phyloP scores from a whole-genome alignment of 805 yeast species.

The Komagataella pseudopastoris region DNA sequence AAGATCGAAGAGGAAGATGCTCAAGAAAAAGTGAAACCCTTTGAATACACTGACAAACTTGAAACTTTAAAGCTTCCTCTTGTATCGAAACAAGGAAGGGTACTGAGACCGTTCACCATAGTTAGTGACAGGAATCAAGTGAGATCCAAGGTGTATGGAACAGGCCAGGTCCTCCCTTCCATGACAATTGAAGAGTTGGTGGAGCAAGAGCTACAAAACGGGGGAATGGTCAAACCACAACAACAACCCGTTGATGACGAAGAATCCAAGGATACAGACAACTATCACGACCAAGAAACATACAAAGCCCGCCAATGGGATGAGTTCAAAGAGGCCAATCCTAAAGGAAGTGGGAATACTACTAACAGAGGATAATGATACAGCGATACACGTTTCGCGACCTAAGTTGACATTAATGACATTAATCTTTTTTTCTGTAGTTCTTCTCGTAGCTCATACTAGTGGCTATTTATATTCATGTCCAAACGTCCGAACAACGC shows the following conservation, averaged over 20 bases:
- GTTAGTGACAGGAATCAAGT: slow-evolving; percentile 44
- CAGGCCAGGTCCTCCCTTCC: slow-evolving; percentile 87
- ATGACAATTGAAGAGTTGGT: slow-evolving; percentile 89
- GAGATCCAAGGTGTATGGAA: slow-evolving; percentile 61
- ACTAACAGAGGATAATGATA: slow-evolving; percentile 39
- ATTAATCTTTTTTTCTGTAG: neutral
- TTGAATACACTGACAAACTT: slow-evolving; percentile 47
- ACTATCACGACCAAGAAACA: slow-evolving; percentile 49
- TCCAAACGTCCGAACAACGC: neutral
- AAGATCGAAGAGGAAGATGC: slow-evolving; percentile 4
- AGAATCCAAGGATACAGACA: slow-evolving; percentile 40
- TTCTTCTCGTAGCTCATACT: no score
- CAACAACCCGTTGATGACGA: slow-evolving; percentile 29
- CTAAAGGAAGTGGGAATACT: slow-evolving; percentile 86
- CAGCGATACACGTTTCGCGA: neutral
- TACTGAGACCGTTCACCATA: slow-evolving; percentile 74
- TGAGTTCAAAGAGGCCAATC: slow-evolving; percentile 76
- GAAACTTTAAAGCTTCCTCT: slow-evolving; percentile 40
- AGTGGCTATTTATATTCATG: no score
- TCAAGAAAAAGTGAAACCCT: slow-evolving; percentile 6
- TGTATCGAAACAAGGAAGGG: slow-evolving; percentile 61
- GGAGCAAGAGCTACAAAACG: slow-evolving; percentile 74
- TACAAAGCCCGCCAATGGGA: slow-evolving; percentile 83
- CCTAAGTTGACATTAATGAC: neutral
- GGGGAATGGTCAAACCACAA: slow-evolving; percentile 48